Percentiles rank a stretch among this genome's conserved stretches.
Conservation (phyloP, 306 rosid genomes). For the Cotoneaster glaucophyllus region DNA sequence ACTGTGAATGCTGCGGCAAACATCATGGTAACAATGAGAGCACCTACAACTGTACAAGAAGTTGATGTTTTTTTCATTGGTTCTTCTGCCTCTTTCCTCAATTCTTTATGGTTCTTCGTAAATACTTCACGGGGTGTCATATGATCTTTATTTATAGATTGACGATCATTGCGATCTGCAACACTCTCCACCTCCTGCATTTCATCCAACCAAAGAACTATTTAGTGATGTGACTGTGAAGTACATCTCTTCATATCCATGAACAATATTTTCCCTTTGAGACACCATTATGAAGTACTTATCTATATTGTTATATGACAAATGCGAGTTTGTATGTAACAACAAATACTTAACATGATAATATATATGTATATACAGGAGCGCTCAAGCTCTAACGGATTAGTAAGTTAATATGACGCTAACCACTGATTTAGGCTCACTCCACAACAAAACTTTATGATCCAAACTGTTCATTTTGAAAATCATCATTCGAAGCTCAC, state of each 20-base stretch:
- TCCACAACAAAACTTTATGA: no score
- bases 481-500: no score
- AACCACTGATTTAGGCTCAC: no score
- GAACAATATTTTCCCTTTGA: not conserved
- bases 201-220: not conserved
- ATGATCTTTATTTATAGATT: not conserved
- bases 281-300: not conserved
- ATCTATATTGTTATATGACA: no score
- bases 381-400: no score
- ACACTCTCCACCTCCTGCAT: not conserved
- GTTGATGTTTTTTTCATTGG: conserved; percentile 39
- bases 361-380: no score
- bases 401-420: no score
- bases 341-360: not conserved
- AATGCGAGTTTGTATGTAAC: not conserved
- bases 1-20: conserved; percentile 35
- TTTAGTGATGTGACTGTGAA: no score
- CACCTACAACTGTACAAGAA: conserved; percentile 38
- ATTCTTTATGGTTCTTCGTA: conserved; percentile 12
- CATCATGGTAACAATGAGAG: conserved; percentile 37
- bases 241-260: not conserved
- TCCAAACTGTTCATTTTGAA: no score
- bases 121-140: conserved; percentile 26
- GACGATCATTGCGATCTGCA: not conserved
- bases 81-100: conserved; percentile 20